Percentiles rank a stretch among this genome's conserved stretches.
Conservation (phyloP, 768 basidiomycete species). For the Suillus alpinus region DNA sequence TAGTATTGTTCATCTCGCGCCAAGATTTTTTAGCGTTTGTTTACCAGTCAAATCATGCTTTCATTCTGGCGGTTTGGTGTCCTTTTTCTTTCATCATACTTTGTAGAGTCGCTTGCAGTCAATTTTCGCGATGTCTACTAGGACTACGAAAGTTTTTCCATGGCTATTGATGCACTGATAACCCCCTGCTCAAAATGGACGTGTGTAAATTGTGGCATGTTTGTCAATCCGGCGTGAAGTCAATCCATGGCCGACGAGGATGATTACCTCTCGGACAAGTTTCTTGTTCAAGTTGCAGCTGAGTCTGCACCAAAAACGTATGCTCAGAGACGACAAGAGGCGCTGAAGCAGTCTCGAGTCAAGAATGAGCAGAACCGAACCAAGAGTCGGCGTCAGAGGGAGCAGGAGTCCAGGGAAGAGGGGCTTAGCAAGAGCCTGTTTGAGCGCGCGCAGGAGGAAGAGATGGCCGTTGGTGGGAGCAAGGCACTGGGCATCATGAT, state of each 20-base stretch:
- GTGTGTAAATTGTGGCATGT: slow-evolving; percentile 13
- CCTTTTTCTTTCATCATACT: slow-evolving; percentile 30
- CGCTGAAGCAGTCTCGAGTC: slow-evolving; percentile 49
- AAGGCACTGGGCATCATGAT: slow-evolving; percentile 89
- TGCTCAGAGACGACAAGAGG: slow-evolving; percentile 65
- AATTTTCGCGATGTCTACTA: slow-evolving; percentile 23
- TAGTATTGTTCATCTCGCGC: slow-evolving; percentile 31
- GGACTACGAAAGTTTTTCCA: slow-evolving; percentile 24
- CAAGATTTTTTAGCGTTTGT: slow-evolving; percentile 37
- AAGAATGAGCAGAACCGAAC: slow-evolving; percentile 67
- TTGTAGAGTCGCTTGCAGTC: slow-evolving; percentile 31
- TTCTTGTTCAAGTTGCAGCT: slow-evolving; percentile 46
- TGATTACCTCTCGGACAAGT: slow-evolving; percentile 89
- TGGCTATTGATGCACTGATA: slow-evolving; percentile 20
- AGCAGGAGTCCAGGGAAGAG: slow-evolving; percentile 73
- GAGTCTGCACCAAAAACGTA: slow-evolving; percentile 58
- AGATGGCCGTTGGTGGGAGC: slow-evolving; percentile 43
- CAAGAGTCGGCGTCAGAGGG: slow-evolving; percentile 63
- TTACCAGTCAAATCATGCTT: slow-evolving; percentile 29
- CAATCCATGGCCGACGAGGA: slow-evolving; percentile 69
- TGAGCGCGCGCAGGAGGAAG: slow-evolving; percentile 67
- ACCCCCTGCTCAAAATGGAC: slow-evolving; percentile 6
- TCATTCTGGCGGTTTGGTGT: slow-evolving; percentile 43
- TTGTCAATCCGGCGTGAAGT: slow-evolving; percentile 14
- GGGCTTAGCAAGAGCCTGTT: slow-evolving; percentile 80